phyloP scores from a whole-genome alignment of 495 filamentous ascomycete species.

The Venustampulla echinocandica region DNA sequence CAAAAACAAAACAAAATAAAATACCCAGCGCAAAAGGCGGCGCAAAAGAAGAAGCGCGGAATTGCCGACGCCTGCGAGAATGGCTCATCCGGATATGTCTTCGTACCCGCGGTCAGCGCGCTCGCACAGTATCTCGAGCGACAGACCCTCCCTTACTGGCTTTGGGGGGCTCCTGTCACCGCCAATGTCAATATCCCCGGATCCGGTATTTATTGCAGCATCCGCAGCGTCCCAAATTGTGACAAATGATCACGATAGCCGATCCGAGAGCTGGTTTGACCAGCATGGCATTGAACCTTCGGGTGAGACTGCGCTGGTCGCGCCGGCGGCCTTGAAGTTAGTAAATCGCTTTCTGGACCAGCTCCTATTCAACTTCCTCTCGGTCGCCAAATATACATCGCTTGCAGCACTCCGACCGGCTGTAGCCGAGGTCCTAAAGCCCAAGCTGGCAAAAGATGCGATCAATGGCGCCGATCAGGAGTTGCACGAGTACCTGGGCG shows the following conservation, averaged over 20 bases:
- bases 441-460: slow-evolving; percentile 77
- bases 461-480: slow-evolving; percentile 86
- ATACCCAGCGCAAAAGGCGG: too few species aligned
- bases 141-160: slow-evolving; percentile 40
- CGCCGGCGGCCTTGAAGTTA: slow-evolving; percentile 63
- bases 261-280: slow-evolving; percentile 55
- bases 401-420: slow-evolving; percentile 71
- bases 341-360: slow-evolving; percentile 94
- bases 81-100: slow-evolving; percentile 1
- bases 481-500: slow-evolving; percentile 76
- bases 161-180: slow-evolving; percentile 47
- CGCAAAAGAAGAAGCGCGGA: too few species aligned
- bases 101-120: neutral
- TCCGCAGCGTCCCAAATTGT: slow-evolving; percentile 88
- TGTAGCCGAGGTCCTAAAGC: slow-evolving; percentile 79
- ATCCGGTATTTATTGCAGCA: slow-evolving; percentile 81
- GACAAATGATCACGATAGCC: slow-evolving; percentile 74
- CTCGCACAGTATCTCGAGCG: slow-evolving; percentile 47
- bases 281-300: slow-evolving; percentile 54
- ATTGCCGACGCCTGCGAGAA: too few species aligned
- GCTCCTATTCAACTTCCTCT: slow-evolving; percentile 79
- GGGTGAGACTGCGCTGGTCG: slow-evolving; percentile 62
- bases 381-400: slow-evolving; percentile 70
- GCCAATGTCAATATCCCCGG: slow-evolving; percentile 58
- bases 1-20: too few species aligned